Percentiles rank a stretch among this genome's conserved stretches.
These are phyloP conservation scores for Strigomonas oncopelti DNA, from an alignment of 208 protist species.

Conservation along the genomic window DNA sequence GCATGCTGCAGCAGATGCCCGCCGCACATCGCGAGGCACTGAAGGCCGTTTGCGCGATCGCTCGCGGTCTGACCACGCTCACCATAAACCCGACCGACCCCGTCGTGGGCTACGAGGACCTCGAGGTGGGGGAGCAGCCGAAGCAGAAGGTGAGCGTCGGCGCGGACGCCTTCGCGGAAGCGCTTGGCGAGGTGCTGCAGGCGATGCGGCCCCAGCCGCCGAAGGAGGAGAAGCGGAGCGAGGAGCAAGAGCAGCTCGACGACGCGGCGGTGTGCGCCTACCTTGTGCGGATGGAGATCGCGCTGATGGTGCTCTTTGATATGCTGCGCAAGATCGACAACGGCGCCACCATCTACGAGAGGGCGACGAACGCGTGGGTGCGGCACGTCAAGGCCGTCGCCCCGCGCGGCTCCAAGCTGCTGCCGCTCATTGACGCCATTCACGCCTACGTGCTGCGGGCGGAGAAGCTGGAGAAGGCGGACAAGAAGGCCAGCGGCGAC, in stretches of 20 bases:
- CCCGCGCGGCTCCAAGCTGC: constrained; percentile 19
- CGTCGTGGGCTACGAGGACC: constrained; percentile 16
- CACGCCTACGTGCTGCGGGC: constrained; percentile 27
- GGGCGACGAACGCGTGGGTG: constrained; percentile 12
- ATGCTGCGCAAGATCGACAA: too few species aligned
- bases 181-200: constrained; percentile 17
- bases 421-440: too few species aligned
- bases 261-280: constrained; percentile 14
- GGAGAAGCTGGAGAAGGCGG: constrained; percentile 10
- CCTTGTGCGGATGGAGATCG: constrained; percentile 18
- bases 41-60: constrained; percentile 13
- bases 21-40: too few species aligned
- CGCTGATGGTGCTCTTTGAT: constrained; percentile 17
- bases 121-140: constrained; percentile 23
- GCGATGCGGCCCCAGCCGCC: too few species aligned
- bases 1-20: too few species aligned
- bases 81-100: constrained; percentile 10
- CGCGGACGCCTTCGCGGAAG: constrained; percentile 11
- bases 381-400: constrained; percentile 11
- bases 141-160: constrained; percentile 18
- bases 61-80: constrained; percentile 14
- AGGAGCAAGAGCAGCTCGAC: too few species aligned
- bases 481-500: background rate
- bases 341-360: too few species aligned
- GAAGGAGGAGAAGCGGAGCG: too few species aligned